Base-by-base conservation (phyloP, 306 rosid species). In the Lathyrus aphaca region DNA sequence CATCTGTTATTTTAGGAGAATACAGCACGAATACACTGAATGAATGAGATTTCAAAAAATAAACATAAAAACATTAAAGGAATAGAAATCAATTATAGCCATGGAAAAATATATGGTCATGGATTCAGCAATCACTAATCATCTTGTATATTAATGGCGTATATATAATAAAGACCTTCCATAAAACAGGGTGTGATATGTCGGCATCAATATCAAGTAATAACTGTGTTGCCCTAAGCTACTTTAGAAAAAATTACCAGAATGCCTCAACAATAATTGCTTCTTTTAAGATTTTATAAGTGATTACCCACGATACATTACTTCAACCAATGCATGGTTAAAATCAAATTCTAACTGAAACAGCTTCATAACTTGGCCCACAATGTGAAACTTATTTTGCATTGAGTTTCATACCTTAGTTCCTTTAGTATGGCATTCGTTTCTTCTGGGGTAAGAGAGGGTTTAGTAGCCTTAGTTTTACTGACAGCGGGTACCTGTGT, bases 371-470 rank as follows among this genome's bases (percentile, higher is more conserved):
- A 37, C 19, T 2, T 39, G 13, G 11, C 25, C 29, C 42, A 45
- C 29, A 39, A n/a, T 38, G 48, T 40, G 23, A 49, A 58, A 50
- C 30, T 42, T 68, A 65, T 71, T 61, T 35, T 49, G 56, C 16
- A 9, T 43, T 66, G 59, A 43, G 54, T 44, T 74, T 65, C 69
- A 17, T 86, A 94, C 99, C 99, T 91, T 81, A 94, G 85, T 66
- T 94, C 97, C 78, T 89, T 97, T 72, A 91, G 96, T 69, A 86
- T 91, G 64, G 84, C 95, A 75, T 87, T 94, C 66, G 87, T 27
- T 83, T 94, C 79, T 78, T 87, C 97, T 57, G 96, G 95, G 32
- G 97, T 87, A 57, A 94, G 96, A 73, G 97, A 87, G 77, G 95
- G 85, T 76, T 91, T 94, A 58, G 91, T 72, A 83, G 91, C 91